A percentile compares a stretch with the other conserved stretches of the same genome.
Evolutionary conservation across 805 yeast species (phyloP).

Genomic region (Pichia exigua): DNA sequence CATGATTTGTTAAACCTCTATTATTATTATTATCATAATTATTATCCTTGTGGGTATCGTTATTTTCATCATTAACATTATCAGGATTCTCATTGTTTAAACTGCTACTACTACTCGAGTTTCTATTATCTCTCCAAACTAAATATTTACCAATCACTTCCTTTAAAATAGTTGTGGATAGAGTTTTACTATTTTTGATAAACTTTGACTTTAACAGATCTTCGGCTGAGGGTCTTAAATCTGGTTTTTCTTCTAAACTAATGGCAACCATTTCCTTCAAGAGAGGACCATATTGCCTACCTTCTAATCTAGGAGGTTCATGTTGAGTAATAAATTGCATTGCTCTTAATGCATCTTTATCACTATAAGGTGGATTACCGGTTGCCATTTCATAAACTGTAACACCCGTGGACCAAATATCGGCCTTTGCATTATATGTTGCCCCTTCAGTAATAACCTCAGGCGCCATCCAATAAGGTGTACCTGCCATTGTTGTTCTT

Average conservation of each 20-base stretch:
- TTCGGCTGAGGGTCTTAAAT: slow-evolving; percentile 81
- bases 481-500: slow-evolving; percentile 92
- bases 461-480: slow-evolving; percentile 99
- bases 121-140: slow-evolving; percentile 63
- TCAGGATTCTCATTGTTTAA: background rate
- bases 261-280: slow-evolving; percentile 85
- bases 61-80: slow-evolving; percentile 28
- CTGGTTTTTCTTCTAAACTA: slow-evolving; percentile 90
- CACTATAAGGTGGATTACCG: slow-evolving; percentile 96
- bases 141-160: slow-evolving; percentile 71
- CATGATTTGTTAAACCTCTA: background rate
- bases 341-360: slow-evolving; percentile 89
- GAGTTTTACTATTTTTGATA: slow-evolving; percentile 51
- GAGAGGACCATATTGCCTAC: slow-evolving; percentile 65
- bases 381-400: slow-evolving; percentile 92
- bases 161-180: slow-evolving; percentile 53
- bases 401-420: slow-evolving; percentile 95
- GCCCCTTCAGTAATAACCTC: slow-evolving; percentile 93
- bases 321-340: slow-evolving; percentile 89
- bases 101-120: background rate
- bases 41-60: slow-evolving; percentile 8
- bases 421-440: slow-evolving; percentile 83
- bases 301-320: slow-evolving; percentile 92
- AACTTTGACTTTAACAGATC: slow-evolving; percentile 71
- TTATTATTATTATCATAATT: background rate